Evolutionary conservation across 306 rosid species (phyloP), one percentile per base, ranked within the genome.

Genomic region (Lathyrus aphaca): DNA sequence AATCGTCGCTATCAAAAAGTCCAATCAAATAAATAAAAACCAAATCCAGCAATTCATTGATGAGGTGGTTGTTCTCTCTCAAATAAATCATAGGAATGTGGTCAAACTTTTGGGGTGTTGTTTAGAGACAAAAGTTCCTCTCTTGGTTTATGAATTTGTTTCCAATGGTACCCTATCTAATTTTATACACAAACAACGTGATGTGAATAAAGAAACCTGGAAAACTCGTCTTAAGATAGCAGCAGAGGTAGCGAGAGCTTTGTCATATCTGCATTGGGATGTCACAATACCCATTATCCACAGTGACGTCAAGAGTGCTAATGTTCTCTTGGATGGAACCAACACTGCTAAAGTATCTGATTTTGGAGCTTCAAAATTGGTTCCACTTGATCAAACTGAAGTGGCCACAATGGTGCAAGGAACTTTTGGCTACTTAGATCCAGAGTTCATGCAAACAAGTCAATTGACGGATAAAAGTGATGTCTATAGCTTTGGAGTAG

Each of bases 51-150:
- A 83, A 51, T 86, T 86, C 70, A 77, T 81, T 0, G 81, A 86
- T 12, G 86, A 86, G 62, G 78, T 83, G 4, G 18, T 67, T 6
- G 76, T 86, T 21, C 61, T 83, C 0, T 81, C 86, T 4, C 88
- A 81, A 81, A 79, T 86, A 59, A 83, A 79, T 25, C 88, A 81
- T 82, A n/a, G n/a, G n/a, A n/a, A n/a, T n/a, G n/a, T n/a, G n/a
- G n/a, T n/a, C n/a, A n/a, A n/a, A n/a, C n/a, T 86, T 17, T 70
- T 86, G 1, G 90, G 88, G 0, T 86, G 90, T 21, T 86, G 87
- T 69, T 43, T 82, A 6, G 85, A 82, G 29, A 78, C 73, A 0
- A 53, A 82, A 72, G 80, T 80, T 6, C 90, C 87, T 42, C 60
- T 72, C 7, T 35, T 85, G 17, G 90, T 86, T 12, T 86, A 82